A percentile compares a stretch with the other conserved stretches of the same genome.
Conservation (phyloP, 176 grass and related monocot species). For the Carex myosuroides region DNA sequence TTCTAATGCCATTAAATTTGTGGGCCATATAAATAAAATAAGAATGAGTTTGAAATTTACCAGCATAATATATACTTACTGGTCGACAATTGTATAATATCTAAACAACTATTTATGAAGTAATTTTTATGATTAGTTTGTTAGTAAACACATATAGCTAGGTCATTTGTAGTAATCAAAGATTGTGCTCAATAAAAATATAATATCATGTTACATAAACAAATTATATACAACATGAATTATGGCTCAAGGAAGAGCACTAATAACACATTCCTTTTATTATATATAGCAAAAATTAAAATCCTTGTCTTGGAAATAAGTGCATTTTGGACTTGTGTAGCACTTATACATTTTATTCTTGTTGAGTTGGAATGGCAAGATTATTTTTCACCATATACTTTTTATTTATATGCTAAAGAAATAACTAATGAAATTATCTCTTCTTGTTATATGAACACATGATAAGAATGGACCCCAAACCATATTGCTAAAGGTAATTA, state of each 20-base stretch:
- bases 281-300: not conserved
- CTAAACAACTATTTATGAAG: not conserved
- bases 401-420: conserved; percentile 6
- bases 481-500: no score
- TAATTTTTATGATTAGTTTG: not conserved
- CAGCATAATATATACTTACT: not conserved
- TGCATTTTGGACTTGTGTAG: not conserved
- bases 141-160: not conserved
- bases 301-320: not conserved
- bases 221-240: not conserved
- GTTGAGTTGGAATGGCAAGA: conserved; percentile 21
- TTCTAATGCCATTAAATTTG: not conserved
- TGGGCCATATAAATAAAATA: not conserved
- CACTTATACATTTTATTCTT: conserved; percentile 5
- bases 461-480: not conserved
- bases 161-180: not conserved
- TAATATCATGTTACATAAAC: not conserved
- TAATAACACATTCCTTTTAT: not conserved
- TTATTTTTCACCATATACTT: not conserved
- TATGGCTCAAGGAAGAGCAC: no score
- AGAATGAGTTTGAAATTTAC: not conserved
- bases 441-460: conserved; percentile 10
- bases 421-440: conserved; percentile 29
- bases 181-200: not conserved
- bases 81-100: not conserved